Evolutionary conservation across 2,329 filamentous ascomycete genomes (phyloP), one percentile per base, ranked within the genome.

Genomic region (Colletotrichum sp.): DNA sequence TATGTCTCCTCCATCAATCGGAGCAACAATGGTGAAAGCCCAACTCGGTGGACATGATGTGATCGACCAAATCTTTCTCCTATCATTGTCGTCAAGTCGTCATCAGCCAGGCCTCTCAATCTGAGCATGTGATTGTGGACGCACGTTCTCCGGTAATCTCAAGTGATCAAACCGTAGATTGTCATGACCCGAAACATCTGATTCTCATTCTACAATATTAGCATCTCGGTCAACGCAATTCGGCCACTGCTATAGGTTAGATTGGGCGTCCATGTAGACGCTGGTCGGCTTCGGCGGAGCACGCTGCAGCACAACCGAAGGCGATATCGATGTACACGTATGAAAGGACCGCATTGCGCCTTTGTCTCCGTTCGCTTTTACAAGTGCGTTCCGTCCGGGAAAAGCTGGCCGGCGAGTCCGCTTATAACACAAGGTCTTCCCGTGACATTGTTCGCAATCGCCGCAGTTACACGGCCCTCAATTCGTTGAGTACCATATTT

Each of bases 401-500:
- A 49, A 52, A 13, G 3, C 44, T 22, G 44, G 44, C 4, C 44
- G n/a, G 3, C n/a, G 44, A 13, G n/a, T 22, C 4, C 11, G 44
- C 8, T 12, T 4, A 52, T 22, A 52, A 13, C n/a, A 52, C 12
- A 25, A 52, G 12, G n/a, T 52, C 44, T 52, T 22, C 6, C 11
- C 4, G n/a, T 52, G 1, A 11, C 44, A 6, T 63, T 64, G 29
- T 76, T 76, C 74, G 59, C 65, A 74, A 76, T 55, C 49, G 49
- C 74, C 71, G 74, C 71, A 57, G 30, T 62, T 30, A 63, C 70
- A 71, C 74, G 59, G 49, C 74, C 29, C 71, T 76, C 74, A 76
- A 69, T 77, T 76, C 67, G 29, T 77, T 30, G 71, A 63, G 66
- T 76, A 67, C 62, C 75, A 63, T 75, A 71, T 71, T 39, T 76